A percentile compares a stretch with the other conserved stretches of the same genome.
Evolutionary conservation across 2,329 filamentous ascomycete species (phyloP).

Genomic region (Pseudogymnoascus sp.): DNA sequence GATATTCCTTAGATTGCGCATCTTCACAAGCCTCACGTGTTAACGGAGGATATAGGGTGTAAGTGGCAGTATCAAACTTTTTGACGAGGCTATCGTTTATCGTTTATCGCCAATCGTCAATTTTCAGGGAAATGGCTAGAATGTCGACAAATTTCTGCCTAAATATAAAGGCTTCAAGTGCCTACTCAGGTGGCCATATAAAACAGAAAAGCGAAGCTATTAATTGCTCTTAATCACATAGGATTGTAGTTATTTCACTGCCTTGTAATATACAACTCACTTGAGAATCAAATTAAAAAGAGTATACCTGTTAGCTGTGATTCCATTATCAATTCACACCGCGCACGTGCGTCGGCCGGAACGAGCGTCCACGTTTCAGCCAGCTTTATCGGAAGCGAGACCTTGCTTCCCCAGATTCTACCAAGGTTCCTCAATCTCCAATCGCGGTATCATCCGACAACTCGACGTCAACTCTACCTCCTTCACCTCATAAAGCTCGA

Average conservation of each 20-base stretch:
- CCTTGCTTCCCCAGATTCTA: conserved; percentile 4
- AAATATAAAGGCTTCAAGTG: not conserved
- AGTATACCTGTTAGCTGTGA: not conserved
- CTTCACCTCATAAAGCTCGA: not conserved
- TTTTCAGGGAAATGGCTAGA: conserved; percentile 1
- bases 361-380: not conserved
- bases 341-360: not conserved
- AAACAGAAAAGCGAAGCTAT: not conserved
- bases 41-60: not conserved
- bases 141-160: not conserved
- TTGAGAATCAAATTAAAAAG: not conserved
- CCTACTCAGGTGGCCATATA: not conserved
- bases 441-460: conserved; percentile 5
- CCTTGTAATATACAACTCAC: not conserved
- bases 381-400: not conserved
- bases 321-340: not conserved
- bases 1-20: conserved; percentile 84
- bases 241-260: not conserved
- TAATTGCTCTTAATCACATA: not conserved
- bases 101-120: conserved; percentile 6
- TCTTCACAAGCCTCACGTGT: conserved; percentile 32
- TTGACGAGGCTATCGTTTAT: not conserved
- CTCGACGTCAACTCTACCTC: conserved; percentile 1
- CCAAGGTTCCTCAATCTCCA: not conserved
- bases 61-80: conserved; percentile 7